Evolutionary conservation across 495 filamentous ascomycete genomes (phyloP), one percentile per base, ranked within the genome.

Genomic region (Penicillium parvum): DNA sequence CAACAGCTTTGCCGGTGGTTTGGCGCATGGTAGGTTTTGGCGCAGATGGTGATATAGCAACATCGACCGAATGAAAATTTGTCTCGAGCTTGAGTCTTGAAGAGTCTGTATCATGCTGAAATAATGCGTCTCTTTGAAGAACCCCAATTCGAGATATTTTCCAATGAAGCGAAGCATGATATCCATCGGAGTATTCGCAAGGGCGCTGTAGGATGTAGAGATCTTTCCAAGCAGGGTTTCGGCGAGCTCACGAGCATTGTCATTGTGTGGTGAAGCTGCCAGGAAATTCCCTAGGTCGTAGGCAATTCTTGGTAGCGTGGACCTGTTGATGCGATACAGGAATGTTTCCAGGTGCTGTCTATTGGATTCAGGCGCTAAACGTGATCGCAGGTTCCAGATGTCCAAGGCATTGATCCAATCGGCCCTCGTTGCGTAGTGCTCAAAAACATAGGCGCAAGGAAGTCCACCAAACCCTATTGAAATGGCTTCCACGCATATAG

Each of bases 11-110:
- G 29, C 33, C 2, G 56, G 37, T 2, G 63, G 61, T 5, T 30
- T 34, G 15, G 33, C 32, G 2, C 44, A 17, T 16, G 52, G 55
- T 37, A 64, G 49, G 9, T 53, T 52, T 50, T 50, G 59, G 11
- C 68, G 63, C 33, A 68, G 61, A 25, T 68, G 61, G n/a, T 63
- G 66, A 34, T 73, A 74, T 20, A 73, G 37, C 12, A 71, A 37
- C 20, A 68, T 50, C 11, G 63, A 49, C 7, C 57, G 53, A 20
- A 58, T 47, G 17, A 64, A 63, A 2, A 37, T 55, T 1, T 47
- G 34, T 34, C 62, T 52, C 18, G 38, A 20, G 2, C 44, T 40
- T 11, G 61, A 58, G 6, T 32, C 32, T 12, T 61, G 53, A 20
- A 69, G 48, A 7, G 50, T 57, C 6, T 42, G 20, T 3, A 74